A percentile compares a stretch with the other conserved stretches of the same genome.
phyloP scores from a whole-genome alignment of 495 filamentous ascomycete genomes.

The Neurospora africana region DNA sequence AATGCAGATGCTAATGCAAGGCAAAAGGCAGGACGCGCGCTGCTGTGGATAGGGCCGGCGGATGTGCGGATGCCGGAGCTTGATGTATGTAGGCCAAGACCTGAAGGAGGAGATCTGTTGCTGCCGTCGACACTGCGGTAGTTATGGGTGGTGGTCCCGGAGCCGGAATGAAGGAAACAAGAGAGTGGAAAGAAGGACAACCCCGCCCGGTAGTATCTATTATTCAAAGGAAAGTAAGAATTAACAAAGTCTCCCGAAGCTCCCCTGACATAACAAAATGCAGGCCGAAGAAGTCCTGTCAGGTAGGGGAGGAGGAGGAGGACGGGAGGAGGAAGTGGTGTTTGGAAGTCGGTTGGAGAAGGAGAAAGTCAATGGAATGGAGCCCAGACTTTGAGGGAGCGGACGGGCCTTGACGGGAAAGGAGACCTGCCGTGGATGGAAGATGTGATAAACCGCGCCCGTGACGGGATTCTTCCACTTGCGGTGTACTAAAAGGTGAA shows the following conservation, averaged over 20 bases:
- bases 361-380: background rate
- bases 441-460: background rate
- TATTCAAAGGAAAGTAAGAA: background rate
- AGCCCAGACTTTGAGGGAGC: background rate
- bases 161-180: background rate
- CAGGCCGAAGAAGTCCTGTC: background rate
- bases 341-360: background rate
- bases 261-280: background rate
- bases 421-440: background rate
- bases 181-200: background rate
- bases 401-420: background rate
- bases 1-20: background rate
- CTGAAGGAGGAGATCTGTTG: background rate
- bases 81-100: background rate
- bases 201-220: background rate
- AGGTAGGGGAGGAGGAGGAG: background rate
- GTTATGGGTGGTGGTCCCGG: background rate
- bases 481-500: background rate
- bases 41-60: background rate
- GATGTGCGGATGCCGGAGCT: background rate
- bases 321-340: background rate
- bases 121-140: background rate
- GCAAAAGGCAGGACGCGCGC: background rate
- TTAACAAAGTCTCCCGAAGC: background rate
- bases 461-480: background rate